Evolutionary conservation across 163 green algal genomes (phyloP).

Genomic region (Scenedesmus sp.): DNA sequence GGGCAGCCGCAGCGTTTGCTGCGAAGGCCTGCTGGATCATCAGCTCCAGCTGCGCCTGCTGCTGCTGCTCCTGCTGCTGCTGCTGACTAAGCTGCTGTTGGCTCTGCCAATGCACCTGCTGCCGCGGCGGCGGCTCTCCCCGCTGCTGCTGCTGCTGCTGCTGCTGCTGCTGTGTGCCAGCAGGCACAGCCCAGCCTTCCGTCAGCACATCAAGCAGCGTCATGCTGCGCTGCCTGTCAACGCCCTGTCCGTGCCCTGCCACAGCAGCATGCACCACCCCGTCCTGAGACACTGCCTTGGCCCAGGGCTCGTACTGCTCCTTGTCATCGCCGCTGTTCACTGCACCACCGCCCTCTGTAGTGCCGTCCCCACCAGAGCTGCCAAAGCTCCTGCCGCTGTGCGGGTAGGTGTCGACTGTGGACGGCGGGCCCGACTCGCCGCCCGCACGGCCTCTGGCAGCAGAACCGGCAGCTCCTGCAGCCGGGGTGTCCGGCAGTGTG

Average conservation of each 20-base stretch:
- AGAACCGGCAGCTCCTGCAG: neutral
- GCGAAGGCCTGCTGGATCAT: neutral
- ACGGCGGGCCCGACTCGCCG: neutral
- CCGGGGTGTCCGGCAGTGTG: neutral
- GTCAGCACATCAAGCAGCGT: neutral
- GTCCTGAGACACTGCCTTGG: constrained; percentile 11
- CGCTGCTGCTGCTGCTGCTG: neutral
- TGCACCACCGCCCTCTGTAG: neutral
- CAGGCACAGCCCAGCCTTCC: neutral
- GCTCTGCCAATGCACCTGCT: neutral
- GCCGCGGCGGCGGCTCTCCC: no score
- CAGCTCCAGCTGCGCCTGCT: neutral
- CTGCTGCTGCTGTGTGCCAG: neutral
- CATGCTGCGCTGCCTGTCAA: neutral
- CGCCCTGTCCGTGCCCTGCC: neutral
- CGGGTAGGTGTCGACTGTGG: neutral
- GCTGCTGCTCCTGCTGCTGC: neutral
- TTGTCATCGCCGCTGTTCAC: neutral
- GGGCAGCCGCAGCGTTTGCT: neutral
- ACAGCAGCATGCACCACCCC: neutral
- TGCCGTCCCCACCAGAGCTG: neutral
- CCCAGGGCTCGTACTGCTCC: constrained; percentile 38
- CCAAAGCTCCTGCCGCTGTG: neutral
- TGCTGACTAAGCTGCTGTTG: neutral
- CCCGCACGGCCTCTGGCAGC: neutral